Evolutionary conservation across 306 rosid species (phyloP).

Genomic region (Carpinus viminea): DNA sequence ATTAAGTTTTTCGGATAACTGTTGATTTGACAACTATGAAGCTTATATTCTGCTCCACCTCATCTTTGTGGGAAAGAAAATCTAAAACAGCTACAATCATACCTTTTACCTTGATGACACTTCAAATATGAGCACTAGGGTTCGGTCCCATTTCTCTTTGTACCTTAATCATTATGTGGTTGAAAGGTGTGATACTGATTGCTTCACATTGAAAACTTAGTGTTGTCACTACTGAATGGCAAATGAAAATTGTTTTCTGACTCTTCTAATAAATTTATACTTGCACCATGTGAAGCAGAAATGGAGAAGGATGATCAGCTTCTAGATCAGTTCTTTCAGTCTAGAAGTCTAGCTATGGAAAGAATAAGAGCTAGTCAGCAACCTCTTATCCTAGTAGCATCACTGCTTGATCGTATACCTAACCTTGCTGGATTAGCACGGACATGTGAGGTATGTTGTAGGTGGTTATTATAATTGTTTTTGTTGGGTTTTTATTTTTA

Average conservation of each 20-base stretch:
- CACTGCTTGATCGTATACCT: conserved; percentile 94
- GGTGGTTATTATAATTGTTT: neutral
- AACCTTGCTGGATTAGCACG: conserved; percentile 96
- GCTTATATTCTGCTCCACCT: neutral
- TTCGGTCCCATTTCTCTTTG: neutral
- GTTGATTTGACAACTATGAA: neutral
- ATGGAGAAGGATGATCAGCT: conserved; percentile 85
- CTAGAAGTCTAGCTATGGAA: conserved; percentile 64
- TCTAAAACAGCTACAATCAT: neutral
- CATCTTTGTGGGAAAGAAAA: neutral
- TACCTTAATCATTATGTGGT: neutral
- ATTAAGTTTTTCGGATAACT: too few relatives aligned
- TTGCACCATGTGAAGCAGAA: conserved; percentile 51
- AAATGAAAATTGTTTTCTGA: neutral
- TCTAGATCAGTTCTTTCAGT: conserved; percentile 67
- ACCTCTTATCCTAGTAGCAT: conserved; percentile 70
- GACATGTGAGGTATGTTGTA: conserved; percentile 76
- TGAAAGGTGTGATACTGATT: neutral
- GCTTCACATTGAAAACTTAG: neutral
- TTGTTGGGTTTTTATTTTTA: neutral
- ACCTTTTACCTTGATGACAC: neutral
- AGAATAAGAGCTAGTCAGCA: conserved; percentile 62
- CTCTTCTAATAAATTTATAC: neutral
- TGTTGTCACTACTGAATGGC: neutral
- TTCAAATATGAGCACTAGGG: neutral